A percentile compares a stretch with the other conserved stretches of the same genome.
phyloP scores from a whole-genome alignment of 805 yeast genomes.

The Metschnikowia drakensbergensis region DNA sequence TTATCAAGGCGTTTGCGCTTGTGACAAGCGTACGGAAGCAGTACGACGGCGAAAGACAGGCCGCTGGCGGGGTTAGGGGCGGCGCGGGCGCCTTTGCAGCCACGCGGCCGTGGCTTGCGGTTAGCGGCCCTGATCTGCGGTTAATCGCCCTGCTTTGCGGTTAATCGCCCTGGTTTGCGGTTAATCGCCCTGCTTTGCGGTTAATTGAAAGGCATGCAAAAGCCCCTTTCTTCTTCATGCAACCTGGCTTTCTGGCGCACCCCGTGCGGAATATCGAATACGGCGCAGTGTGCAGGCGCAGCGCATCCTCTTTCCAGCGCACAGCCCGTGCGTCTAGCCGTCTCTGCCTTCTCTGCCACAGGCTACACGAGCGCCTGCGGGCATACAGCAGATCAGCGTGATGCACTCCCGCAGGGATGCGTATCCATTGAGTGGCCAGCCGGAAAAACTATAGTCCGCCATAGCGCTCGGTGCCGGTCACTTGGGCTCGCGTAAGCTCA shows the following conservation, averaged over 20 bases:
- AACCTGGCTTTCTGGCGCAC: neutral
- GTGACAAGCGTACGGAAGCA: no score
- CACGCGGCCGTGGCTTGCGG: no score
- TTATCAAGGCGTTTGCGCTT: neutral
- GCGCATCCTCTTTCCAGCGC: neutral
- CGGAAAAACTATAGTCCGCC: no score
- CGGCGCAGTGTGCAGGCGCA: neutral
- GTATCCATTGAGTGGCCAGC: neutral
- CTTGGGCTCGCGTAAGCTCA: no score
- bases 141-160: neutral
- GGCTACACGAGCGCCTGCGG: neutral
- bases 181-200: neutral
- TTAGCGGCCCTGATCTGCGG: no score
- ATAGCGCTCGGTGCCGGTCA: no score
- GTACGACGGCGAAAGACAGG: no score
- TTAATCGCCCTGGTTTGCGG: no score
- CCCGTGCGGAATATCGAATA: no score
- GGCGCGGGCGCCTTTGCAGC: no score
- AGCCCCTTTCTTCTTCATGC: neutral
- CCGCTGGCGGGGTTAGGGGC: no score
- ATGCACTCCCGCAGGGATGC: conserved; percentile 1
- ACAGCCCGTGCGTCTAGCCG: neutral
- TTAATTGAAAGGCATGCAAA: neutral
- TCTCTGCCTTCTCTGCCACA: neutral
- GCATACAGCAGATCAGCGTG: neutral